Conservation (phyloP, 192 early-diverging fungal species). For the Coemansia sp. region DNA sequence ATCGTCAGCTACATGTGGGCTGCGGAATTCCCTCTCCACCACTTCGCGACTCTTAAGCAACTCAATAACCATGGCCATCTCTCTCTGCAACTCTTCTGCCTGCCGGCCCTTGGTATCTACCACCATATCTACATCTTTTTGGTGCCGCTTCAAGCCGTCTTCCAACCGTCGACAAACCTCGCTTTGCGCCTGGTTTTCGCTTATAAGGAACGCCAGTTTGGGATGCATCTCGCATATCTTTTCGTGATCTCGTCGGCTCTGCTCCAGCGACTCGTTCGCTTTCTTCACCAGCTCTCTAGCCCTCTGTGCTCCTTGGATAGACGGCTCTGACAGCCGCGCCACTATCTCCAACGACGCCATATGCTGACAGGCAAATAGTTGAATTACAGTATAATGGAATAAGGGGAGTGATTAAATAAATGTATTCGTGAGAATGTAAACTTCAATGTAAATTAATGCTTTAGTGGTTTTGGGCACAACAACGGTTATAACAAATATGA, state of each 20-base stretch:
- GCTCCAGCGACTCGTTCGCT: conserved; percentile 23
- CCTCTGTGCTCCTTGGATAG: conserved; percentile 43
- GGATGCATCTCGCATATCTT: conserved; percentile 44
- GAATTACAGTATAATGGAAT: background rate
- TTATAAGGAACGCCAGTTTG: conserved; percentile 42
- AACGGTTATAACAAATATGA: no score
- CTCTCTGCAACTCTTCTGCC: conserved; percentile 29
- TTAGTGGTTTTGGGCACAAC: no score
- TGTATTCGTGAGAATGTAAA: no score
- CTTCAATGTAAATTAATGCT: no score
- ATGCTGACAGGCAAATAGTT: background rate
- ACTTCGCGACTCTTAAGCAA: conserved; percentile 47
- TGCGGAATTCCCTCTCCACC: conserved; percentile 40
- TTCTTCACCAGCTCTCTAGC: conserved; percentile 21
- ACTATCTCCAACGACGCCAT: conserved; percentile 53
- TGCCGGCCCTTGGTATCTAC: conserved; percentile 18
- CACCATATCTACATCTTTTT: conserved; percentile 25
- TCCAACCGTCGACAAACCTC: conserved; percentile 29
- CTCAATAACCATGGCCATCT: conserved; percentile 51
- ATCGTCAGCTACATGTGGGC: conserved; percentile 12
- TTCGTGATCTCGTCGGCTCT: conserved; percentile 32
- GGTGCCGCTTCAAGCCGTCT: conserved; percentile 21
- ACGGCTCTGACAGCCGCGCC: conserved; percentile 50
- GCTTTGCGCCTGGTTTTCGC: conserved; percentile 36
- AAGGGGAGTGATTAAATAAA: background rate